Percentiles rank a stretch among this genome's conserved stretches.
phyloP scores from a whole-genome alignment of 768 basidiomycete species.

The Tylopilus intermedius region DNA sequence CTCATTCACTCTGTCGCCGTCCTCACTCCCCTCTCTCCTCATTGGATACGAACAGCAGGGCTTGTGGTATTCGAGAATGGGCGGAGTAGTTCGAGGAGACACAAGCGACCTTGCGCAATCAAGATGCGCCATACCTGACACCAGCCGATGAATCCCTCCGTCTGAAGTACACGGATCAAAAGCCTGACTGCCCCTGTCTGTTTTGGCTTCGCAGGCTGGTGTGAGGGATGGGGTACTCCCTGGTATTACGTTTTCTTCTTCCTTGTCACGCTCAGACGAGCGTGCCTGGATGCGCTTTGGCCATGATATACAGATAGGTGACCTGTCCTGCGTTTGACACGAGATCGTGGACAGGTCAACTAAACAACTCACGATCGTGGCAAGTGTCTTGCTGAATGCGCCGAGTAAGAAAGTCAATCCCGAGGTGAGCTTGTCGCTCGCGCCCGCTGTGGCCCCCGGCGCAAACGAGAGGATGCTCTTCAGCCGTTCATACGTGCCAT shows the following conservation, averaged over 20 bases:
- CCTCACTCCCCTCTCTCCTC: too few species aligned
- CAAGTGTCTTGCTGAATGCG: constrained; percentile 89
- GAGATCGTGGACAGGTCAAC: too few species aligned
- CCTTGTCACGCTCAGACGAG: constrained; percentile 46
- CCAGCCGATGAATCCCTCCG: constrained; percentile 84
- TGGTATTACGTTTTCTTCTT: constrained; percentile 13
- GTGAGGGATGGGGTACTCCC: constrained; percentile 17
- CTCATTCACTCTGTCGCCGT: too few species aligned
- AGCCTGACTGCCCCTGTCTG: constrained; percentile 76
- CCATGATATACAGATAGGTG: constrained; percentile 94
- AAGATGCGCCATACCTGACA: constrained; percentile 63
- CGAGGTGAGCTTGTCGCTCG: constrained; percentile 63
- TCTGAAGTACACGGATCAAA: constrained; percentile 61
- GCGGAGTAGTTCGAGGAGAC: not conserved
- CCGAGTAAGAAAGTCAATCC: constrained; percentile 81
- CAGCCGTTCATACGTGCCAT: constrained; percentile 89
- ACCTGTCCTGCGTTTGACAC: constrained; percentile 45
- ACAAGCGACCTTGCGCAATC: not conserved
- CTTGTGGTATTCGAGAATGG: constrained; percentile 53
- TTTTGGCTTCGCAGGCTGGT: constrained; percentile 28
- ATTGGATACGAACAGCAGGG: constrained; percentile 93
- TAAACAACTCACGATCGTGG: constrained; percentile 72
- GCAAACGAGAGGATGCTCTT: constrained; percentile 69
- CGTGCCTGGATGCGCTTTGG: constrained; percentile 94
- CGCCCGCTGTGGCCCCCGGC: constrained; percentile 38